Conservation (phyloP, 768 basidiomycete genomes). For the Pleurotus citrinopileatus region DNA sequence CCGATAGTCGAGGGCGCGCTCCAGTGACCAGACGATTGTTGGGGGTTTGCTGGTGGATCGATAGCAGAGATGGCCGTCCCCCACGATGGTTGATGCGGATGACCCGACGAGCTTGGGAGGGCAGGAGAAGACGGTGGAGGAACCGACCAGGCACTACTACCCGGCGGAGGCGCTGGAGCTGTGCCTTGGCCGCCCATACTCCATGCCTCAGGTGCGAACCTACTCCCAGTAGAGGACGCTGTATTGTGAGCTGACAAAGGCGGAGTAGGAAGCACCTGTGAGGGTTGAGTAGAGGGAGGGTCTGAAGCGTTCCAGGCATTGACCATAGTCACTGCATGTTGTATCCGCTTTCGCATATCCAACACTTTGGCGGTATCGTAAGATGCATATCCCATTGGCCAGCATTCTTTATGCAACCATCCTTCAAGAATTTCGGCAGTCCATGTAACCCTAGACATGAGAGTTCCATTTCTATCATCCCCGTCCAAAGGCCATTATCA, state of each 20-base stretch:
- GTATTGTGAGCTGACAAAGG: background rate
- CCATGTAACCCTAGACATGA: constrained; percentile 53
- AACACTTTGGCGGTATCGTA: constrained; percentile 43
- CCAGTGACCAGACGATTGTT: background rate
- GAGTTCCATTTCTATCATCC: constrained; percentile 51
- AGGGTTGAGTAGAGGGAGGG: background rate
- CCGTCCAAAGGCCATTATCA: constrained; percentile 16
- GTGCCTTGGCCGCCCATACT: constrained; percentile 7
- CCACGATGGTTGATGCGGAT: background rate
- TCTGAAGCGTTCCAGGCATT: constrained; percentile 17
- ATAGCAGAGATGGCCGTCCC: background rate
- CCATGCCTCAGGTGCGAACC: constrained; percentile 6
- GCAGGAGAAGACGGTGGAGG: background rate
- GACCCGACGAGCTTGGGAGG: background rate
- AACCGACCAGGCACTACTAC: background rate
- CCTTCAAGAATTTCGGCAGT: constrained; percentile 47
- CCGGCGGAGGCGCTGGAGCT: constrained; percentile 1
- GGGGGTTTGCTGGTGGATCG: background rate
- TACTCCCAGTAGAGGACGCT: background rate
- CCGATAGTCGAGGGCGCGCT: background rate
- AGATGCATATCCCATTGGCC: constrained; percentile 57
- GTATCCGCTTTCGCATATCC: constrained; percentile 47
- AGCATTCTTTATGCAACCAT: constrained; percentile 58
- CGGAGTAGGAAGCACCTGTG: background rate
- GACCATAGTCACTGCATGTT: constrained; percentile 43